phyloP scores from a whole-genome alignment of 768 basidiomycete species.

The Amanita pallidorosea region DNA sequence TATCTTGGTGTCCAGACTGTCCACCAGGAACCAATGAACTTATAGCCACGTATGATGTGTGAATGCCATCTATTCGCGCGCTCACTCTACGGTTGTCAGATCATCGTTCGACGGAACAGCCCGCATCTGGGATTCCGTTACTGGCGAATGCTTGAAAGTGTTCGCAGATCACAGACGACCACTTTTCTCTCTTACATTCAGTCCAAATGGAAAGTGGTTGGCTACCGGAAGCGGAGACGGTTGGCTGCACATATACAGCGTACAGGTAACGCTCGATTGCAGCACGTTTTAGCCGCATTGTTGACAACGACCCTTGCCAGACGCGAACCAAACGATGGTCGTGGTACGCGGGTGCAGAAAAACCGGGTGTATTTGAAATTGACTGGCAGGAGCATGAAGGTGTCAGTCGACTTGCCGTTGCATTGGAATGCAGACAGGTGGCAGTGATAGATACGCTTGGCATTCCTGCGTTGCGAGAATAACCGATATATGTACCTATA shows the following conservation, averaged over 20 bases:
- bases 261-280: conserved; percentile 35
- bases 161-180: conserved; percentile 64
- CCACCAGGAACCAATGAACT: conserved; percentile 43
- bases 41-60: conserved; percentile 53
- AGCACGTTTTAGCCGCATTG: not conserved
- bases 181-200: conserved; percentile 68
- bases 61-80: not conserved
- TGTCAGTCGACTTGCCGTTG: conserved; percentile 55
- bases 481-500: not conserved
- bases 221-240: conserved; percentile 79
- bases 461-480: conserved; percentile 25
- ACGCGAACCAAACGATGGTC: conserved; percentile 46
- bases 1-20: conserved; percentile 58
- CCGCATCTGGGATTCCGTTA: conserved; percentile 73
- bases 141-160: conserved; percentile 62
- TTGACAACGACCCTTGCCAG: conserved; percentile 11
- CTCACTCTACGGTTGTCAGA: conserved; percentile 22
- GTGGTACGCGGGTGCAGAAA: conserved; percentile 48
- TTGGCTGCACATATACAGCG: conserved; percentile 59
- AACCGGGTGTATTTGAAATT: conserved; percentile 64
- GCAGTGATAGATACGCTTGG: conserved; percentile 53
- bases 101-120: conserved; percentile 76
- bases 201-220: conserved; percentile 60
- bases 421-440: conserved; percentile 58
- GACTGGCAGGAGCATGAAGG: conserved; percentile 53